phyloP scores from a whole-genome alignment of 176 grass and related monocot species.

The Themeda triandra region DNA sequence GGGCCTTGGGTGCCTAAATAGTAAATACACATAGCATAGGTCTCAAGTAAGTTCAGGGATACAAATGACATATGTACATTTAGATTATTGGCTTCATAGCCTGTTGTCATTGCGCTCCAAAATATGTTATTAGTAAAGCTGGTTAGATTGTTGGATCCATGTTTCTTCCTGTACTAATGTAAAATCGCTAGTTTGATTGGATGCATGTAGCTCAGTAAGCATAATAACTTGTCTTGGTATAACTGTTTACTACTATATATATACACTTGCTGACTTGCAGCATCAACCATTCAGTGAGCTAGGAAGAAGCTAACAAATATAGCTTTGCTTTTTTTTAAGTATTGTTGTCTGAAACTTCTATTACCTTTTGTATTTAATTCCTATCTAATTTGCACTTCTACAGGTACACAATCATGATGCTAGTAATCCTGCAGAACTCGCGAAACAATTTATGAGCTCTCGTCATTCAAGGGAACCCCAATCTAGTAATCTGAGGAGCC shows the following conservation, averaged over 20 bases:
- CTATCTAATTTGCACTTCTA: conserved; percentile 20
- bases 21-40: too few species aligned
- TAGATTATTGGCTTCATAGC: neutral
- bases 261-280: neutral
- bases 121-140: neutral
- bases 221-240: neutral
- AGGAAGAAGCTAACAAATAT: conserved; percentile 6
- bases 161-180: neutral
- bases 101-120: neutral
- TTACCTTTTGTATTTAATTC: conserved; percentile 1
- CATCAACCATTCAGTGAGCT: conserved; percentile 8
- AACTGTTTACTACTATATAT: neutral
- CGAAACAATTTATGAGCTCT: conserved; percentile 66
- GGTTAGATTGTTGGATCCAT: neutral
- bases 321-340: neutral
- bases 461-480: conserved; percentile 33
- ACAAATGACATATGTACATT: neutral
- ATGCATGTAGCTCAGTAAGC: neutral
- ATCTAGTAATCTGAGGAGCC: conserved; percentile 33
- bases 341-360: neutral
- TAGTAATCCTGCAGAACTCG: conserved; percentile 53
- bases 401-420: conserved; percentile 25
- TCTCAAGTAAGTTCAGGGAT: too few species aligned
- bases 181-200: neutral
- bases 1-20: neutral